phyloP scores from a whole-genome alignment of 140 eudicot species.

The Flaveria floridana region DNA sequence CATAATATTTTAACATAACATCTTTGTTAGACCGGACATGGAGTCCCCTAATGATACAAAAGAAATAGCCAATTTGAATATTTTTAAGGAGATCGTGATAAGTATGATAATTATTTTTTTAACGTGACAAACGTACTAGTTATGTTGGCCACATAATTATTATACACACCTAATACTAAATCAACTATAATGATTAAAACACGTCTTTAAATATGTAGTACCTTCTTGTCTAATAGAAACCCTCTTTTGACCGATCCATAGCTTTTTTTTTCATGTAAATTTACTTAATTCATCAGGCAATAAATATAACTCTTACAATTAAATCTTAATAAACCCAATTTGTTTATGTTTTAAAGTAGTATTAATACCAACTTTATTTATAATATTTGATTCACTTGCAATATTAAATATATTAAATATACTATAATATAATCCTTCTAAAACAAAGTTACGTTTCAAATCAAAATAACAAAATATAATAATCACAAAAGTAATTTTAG shows the following conservation, averaged over 20 bases:
- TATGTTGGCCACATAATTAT: conserved; percentile 9
- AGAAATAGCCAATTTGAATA: background rate
- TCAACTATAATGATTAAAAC: background rate
- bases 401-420: background rate
- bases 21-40: background rate
- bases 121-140: conserved; percentile 2
- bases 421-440: background rate
- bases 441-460: background rate
- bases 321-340: too few species aligned
- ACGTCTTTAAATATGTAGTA: conserved; percentile 1
- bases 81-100: background rate
- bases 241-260: conserved; percentile 2
- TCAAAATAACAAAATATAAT: too few species aligned
- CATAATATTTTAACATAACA: too few species aligned
- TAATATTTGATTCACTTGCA: background rate
- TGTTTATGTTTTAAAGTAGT: background rate
- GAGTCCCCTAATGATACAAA: background rate
- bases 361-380: background rate
- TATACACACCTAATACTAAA: conserved; percentile 15
- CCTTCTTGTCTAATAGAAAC: conserved; percentile 1
- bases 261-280: background rate
- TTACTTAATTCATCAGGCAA: too few species aligned
- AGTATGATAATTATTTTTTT: background rate
- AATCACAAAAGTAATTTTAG: background rate
- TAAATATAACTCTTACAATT: too few species aligned